phyloP scores from a whole-genome alignment of 805 yeast genomes.

The Teunomyces gatunensis region DNA sequence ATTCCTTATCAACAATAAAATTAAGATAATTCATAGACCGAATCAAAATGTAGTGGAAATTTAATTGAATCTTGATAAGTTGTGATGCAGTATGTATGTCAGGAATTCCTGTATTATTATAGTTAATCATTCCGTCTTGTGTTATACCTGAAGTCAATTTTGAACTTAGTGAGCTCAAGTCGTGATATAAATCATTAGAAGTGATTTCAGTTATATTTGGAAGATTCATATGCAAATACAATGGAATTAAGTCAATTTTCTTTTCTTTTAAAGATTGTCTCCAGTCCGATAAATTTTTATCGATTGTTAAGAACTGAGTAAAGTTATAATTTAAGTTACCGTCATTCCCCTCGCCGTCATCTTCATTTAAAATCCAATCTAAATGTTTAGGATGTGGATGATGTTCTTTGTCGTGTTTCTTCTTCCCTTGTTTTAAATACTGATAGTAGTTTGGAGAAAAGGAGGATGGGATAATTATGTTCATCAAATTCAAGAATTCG shows the following conservation, averaged over 20 bases:
- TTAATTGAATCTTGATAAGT: slow-evolving; percentile 42
- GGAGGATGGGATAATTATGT: slow-evolving; percentile 45
- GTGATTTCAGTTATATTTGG: slow-evolving; percentile 20
- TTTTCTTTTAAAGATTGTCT: slow-evolving; percentile 35
- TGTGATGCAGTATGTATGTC: slow-evolving; percentile 38
- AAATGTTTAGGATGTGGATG: slow-evolving; percentile 19
- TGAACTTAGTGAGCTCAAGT: slow-evolving; percentile 17
- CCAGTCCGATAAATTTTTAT: slow-evolving; percentile 41
- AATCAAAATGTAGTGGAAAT: slow-evolving; percentile 42
- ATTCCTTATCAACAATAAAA: slow-evolving; percentile 42
- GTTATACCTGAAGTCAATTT: slow-evolving; percentile 9
- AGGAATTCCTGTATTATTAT: slow-evolving; percentile 31
- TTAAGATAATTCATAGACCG: slow-evolving; percentile 43
- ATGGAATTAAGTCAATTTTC: slow-evolving; percentile 16
- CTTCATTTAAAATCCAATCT: slow-evolving; percentile 45
- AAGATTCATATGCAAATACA: slow-evolving; percentile 24
- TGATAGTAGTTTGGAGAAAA: slow-evolving; percentile 46
- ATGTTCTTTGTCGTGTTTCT: slow-evolving; percentile 19
- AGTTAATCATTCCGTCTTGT: slow-evolving; percentile 20
- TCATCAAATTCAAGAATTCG: slow-evolving; percentile 42
- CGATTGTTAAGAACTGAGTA: slow-evolving; percentile 41
- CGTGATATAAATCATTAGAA: slow-evolving; percentile 30
- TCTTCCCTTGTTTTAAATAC: slow-evolving; percentile 28
- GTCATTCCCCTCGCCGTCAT: slow-evolving; percentile 48
- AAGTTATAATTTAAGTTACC: slow-evolving; percentile 46